phyloP scores from a whole-genome alignment of 1,284 basidiomycete species.

The Anthracocystis walkeri region DNA sequence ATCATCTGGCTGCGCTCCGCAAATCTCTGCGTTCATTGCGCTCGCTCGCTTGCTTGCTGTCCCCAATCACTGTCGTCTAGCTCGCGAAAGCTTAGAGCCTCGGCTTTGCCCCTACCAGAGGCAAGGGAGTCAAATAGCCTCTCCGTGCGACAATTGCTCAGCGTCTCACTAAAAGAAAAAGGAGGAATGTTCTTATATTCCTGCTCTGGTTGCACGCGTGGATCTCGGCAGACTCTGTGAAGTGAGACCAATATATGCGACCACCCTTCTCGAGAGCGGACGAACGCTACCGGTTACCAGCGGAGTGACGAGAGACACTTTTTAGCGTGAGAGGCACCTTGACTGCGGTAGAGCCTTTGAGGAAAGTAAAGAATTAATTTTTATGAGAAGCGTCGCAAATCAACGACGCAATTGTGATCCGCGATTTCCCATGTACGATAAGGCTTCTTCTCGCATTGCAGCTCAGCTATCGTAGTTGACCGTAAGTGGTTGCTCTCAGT shows the following conservation, averaged over 20 bases:
- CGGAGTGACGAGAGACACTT: not conserved
- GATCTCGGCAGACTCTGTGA: not conserved
- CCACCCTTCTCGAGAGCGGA: not conserved
- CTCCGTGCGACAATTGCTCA: no score
- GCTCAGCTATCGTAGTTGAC: no score
- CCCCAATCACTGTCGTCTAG: no score
- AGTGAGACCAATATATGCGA: not conserved
- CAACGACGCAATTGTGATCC: not conserved
- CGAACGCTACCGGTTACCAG: not conserved
- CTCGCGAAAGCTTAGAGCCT: not conserved
- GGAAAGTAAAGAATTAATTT: no score
- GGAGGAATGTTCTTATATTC: no score
- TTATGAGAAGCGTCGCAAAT: no score
- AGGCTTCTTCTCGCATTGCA: no score
- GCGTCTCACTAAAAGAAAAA: no score
- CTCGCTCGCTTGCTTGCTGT: not conserved
- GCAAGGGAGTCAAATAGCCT: no score
- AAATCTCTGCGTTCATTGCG: not conserved
- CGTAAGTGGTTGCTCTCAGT: no score
- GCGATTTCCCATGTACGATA: not conserved
- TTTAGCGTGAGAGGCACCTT: constrained; percentile 4
- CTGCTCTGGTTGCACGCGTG: no score
- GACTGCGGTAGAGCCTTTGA: constrained; percentile 3
- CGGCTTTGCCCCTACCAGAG: no score
- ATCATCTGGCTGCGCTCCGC: constrained; percentile 8